Evolutionary conservation across 1,284 basidiomycete genomes (phyloP).

Genomic region (Trametes pubescens): DNA sequence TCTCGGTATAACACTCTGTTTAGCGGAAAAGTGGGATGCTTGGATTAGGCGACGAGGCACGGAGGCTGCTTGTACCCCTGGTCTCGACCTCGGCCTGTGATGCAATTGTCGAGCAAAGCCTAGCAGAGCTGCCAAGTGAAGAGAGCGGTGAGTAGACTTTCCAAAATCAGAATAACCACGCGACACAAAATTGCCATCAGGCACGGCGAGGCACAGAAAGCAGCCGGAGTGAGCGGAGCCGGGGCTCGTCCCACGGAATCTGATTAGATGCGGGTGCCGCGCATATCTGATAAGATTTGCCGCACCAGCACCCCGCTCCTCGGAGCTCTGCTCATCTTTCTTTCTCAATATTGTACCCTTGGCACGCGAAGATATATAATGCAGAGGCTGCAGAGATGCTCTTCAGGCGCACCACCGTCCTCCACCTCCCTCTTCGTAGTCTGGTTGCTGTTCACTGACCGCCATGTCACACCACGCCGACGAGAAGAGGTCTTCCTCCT

Average conservation of each 20-base stretch:
- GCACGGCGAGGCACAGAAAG: constrained; percentile 1
- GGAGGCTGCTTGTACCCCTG: too few species aligned
- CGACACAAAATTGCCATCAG: constrained; percentile 1
- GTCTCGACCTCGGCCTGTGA: too few species aligned
- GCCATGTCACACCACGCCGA: not conserved
- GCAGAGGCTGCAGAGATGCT: too few species aligned
- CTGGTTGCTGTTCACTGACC: not conserved
- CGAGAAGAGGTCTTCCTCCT: constrained; percentile 14
- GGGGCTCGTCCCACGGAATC: not conserved
- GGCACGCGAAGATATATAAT: not conserved
- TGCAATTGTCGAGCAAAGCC: too few species aligned
- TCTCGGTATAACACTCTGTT: too few species aligned
- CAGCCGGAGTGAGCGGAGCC: too few species aligned
- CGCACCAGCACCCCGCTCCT: not conserved
- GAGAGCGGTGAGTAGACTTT: not conserved
- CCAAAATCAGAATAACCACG: not conserved
- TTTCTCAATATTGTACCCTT: constrained; percentile 1
- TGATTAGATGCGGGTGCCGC: constrained; percentile 2
- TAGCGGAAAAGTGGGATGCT: too few species aligned
- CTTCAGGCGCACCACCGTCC: constrained; percentile 2
- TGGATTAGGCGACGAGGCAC: too few species aligned
- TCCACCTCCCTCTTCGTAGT: constrained; percentile 4
- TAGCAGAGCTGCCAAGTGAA: not conserved
- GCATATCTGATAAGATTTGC: constrained; percentile 14
- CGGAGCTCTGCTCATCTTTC: not conserved